A percentile compares a stretch with the other conserved stretches of the same genome.
These are phyloP conservation scores for Fusarium anguioides DNA, from an alignment of 2,329 filamentous ascomycete species.

Conservation along the genomic window DNA sequence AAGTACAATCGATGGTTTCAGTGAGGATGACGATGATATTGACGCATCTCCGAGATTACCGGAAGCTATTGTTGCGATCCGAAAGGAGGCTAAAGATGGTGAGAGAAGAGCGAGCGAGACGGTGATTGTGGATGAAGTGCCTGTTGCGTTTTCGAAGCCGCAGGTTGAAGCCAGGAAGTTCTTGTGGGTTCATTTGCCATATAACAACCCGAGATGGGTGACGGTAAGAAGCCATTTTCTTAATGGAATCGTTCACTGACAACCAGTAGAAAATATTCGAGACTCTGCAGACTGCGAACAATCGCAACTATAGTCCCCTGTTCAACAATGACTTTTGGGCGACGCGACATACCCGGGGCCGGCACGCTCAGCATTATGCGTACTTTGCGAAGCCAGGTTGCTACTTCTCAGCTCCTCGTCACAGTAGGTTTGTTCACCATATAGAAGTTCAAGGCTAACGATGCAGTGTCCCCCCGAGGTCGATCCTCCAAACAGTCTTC, in stretches of 20 bases:
- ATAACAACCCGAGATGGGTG: conserved; percentile 68
- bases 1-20: conserved; percentile 44
- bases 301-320: conserved; percentile 53
- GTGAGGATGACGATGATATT: conserved; percentile 41
- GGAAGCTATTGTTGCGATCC: conserved; percentile 49
- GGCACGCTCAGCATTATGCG: conserved; percentile 62
- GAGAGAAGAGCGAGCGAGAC: conserved; percentile 42
- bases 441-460: neutral
- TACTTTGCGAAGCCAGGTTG: conserved; percentile 62
- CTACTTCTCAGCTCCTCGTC: conserved; percentile 56
- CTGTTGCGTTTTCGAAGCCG: conserved; percentile 49
- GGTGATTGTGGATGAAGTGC: conserved; percentile 46
- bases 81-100: conserved; percentile 40
- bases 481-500: conserved; percentile 47
- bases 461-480: conserved; percentile 52
- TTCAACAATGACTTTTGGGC: conserved; percentile 62
- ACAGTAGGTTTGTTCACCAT: conserved; percentile 41
- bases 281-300: conserved; percentile 53
- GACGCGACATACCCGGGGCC: conserved; percentile 59
- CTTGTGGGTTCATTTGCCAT: conserved; percentile 68
- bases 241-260: neutral
- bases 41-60: conserved; percentile 50
- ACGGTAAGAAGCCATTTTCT: conserved; percentile 53
- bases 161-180: conserved; percentile 58
- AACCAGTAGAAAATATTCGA: conserved; percentile 56